Conservation (phyloP, 352 stramenopile species). For the Pythium scleroteichum region DNA sequence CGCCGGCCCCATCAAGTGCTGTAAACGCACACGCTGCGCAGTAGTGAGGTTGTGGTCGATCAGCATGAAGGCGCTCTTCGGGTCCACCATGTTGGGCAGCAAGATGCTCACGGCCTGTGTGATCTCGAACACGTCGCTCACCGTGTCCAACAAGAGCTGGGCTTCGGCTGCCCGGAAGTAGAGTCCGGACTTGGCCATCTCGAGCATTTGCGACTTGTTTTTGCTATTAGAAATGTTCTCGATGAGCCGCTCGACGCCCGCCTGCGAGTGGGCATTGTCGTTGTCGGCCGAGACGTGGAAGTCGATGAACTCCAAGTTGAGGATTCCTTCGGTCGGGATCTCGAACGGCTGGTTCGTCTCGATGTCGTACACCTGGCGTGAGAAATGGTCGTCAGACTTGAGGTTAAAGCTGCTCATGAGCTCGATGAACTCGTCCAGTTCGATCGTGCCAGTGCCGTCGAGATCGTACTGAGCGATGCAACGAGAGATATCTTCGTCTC, state of each 20-base stretch:
- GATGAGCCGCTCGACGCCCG: slow-evolving; percentile 67
- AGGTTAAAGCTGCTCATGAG: slow-evolving; percentile 74
- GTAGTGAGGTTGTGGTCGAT: slow-evolving; percentile 67
- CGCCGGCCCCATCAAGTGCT: slow-evolving; percentile 64
- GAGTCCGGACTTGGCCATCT: slow-evolving; percentile 76
- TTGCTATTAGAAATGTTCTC: slow-evolving; percentile 77
- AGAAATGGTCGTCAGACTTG: slow-evolving; percentile 41
- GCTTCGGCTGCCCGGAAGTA: slow-evolving; percentile 68
- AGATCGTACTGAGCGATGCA: slow-evolving; percentile 76
- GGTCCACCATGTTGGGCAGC: slow-evolving; percentile 75
- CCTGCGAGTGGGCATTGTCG: slow-evolving; percentile 69
- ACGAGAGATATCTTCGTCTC: slow-evolving; percentile 63
- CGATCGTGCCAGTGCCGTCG: slow-evolving; percentile 67
- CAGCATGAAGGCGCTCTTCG: slow-evolving; percentile 56
- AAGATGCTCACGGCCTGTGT: slow-evolving; percentile 64
- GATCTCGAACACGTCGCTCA: slow-evolving; percentile 62
- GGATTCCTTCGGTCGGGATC: slow-evolving; percentile 56
- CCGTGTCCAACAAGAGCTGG: slow-evolving; percentile 66
- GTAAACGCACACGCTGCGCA: slow-evolving; percentile 49
- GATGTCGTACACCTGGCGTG: slow-evolving; percentile 59
- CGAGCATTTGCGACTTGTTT: slow-evolving; percentile 79
- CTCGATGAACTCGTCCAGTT: slow-evolving; percentile 79
- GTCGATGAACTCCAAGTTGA: slow-evolving; percentile 76
- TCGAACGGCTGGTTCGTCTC: slow-evolving; percentile 59
- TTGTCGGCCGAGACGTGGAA: slow-evolving; percentile 69